Base-by-base conservation (phyloP, 192 early-diverging fungal species). In the Gigaspora rosea region DNA sequence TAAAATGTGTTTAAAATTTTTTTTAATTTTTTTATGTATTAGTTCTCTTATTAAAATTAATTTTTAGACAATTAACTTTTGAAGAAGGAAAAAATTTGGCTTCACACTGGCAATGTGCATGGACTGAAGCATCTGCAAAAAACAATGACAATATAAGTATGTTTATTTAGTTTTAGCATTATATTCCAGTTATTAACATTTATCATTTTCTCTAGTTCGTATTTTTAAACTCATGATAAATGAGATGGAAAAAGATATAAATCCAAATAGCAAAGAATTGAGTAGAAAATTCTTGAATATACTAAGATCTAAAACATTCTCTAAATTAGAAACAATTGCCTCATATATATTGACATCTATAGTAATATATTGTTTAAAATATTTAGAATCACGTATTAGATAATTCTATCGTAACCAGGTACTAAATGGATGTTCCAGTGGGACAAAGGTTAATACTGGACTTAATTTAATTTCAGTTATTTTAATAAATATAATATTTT, bases 61-160 rank as follows among this genome's bases (percentile, higher is more conserved):
- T 33, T 56, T n/a, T n/a, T 68, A 81, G 93, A 67, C 90, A 94
- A 82, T 91, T 99, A 16, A 76, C 92, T 10, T 67, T 80, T 1
- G 87, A 93, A 35, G 96, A 99, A 78, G 94, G 91, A 59, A 82
- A 91, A 68, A 86, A 88, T 47, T 75, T 95, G 32, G 95, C 97
- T 22, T 79, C 86, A 32, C 84, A 90, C 70, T 98, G 94, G 92
- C 86, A 90, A 22, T 98, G 96, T 74, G 86, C 94, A 41, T 92
- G 89, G 68, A 86, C 96, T 64, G 97, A 99, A 81, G 90, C 93
- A 10, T 94, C 93, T 20, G 97, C 97, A 0, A 97, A 97, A 80
- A 90, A 92, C 67, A 94, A 96, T 78, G 89, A 92, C 52, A 97
- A 97, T 78, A 95, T 98, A 78, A 87, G 89, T 88, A 85, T 82